phyloP scores from a whole-genome alignment of 805 yeast genomes.

The Suhomyces pyralidae region DNA sequence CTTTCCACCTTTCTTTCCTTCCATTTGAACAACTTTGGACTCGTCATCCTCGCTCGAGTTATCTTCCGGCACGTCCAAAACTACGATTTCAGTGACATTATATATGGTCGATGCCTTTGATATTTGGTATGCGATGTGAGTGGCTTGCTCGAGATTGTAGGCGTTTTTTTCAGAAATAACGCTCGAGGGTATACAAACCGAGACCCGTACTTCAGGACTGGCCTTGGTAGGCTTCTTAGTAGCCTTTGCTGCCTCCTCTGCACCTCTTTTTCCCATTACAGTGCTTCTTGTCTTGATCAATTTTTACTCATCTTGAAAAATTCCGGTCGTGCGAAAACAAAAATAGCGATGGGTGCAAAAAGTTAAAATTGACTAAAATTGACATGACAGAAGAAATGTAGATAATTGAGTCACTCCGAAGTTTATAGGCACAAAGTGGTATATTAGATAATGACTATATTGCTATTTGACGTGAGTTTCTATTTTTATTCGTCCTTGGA shows the following conservation, averaged over 20 bases:
- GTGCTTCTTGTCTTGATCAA: not conserved
- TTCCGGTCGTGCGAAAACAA: not conserved
- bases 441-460: not conserved
- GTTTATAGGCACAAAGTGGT: not conserved
- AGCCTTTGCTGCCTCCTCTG: constrained; percentile 13
- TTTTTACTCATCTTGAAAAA: constrained; percentile 4
- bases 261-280: constrained; percentile 23
- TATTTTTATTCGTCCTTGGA: not conserved
- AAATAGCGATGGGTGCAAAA: constrained; percentile 1
- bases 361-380: no score
- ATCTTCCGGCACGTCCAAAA: constrained; percentile 51
- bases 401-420: no score
- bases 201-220: constrained; percentile 32
- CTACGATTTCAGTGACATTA: constrained; percentile 70
- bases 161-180: constrained; percentile 56
- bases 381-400: no score
- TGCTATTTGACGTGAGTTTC: not conserved
- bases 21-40: constrained; percentile 18
- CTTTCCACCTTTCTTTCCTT: constrained; percentile 22
- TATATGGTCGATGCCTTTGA: constrained; percentile 71
- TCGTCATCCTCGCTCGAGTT: constrained; percentile 16
- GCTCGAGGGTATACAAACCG: constrained; percentile 73
- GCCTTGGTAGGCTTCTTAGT: constrained; percentile 32
- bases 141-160: constrained; percentile 66
- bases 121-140: constrained; percentile 70